Base-by-base conservation (phyloP, 768 basidiomycete genomes). In the Tubosaeta sp. region DNA sequence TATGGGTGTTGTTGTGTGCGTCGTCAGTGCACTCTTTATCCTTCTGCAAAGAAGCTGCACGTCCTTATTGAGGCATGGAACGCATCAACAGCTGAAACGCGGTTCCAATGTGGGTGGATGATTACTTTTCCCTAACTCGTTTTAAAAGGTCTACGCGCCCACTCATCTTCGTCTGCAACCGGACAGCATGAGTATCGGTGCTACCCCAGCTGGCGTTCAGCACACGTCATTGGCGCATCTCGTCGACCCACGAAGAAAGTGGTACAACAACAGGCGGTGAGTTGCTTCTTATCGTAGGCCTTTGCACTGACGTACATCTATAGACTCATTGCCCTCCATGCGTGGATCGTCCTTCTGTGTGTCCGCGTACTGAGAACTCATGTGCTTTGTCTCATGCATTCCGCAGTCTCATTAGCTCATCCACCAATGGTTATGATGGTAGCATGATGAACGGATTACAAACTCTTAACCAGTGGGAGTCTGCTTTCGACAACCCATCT, bases 361-460 rank as follows among this genome's bases (percentile, higher is more conserved):
- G 80, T 70, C 38, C 19, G 4, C 1, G 22, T 19, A 6, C 13
- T 22, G 4, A 3, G 25, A 9, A 7, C 6, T 22, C 34, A 24
- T 49, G 27, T 35, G 21, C 19, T 18, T 45, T 31, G 46, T 39
- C 49, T 56, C n/a, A 54, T 14, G 12, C 14, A 18, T 25, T 43
- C 19, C 47, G 19, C 48, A 84, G 83, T 44, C 79, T 88, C 55
- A 84, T 87, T 62, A 87, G 86, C 11, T 86, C 86, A 22, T 84
- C 83, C 13, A 86, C 82, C 43, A 86, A 82, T 64, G 87, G 86
- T 46, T 88, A 83, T 62, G 87, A 88, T 60, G 84, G 84, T 53
- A 82, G 80, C 65, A 81, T 87, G 80, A 86, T 87, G 86, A 87
- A 89, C 68, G 84, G 84, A 64, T 73, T 90, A 36, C 87, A 90